phyloP scores from a whole-genome alignment of 305 asterid genomes.

The Fraxinus latifolia region DNA sequence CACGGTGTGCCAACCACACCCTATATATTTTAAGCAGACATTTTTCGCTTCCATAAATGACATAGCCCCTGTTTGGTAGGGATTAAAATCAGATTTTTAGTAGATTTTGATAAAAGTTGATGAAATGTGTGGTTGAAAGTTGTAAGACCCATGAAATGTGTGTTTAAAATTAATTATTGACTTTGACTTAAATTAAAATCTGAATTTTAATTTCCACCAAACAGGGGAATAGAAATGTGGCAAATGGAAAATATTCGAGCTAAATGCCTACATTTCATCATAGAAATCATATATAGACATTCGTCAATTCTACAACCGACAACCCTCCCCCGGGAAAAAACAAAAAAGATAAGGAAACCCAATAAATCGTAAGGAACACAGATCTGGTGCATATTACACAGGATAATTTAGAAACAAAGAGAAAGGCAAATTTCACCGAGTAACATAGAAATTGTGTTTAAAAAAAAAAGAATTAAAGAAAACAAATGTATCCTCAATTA shows the following conservation, averaged over 20 bases:
- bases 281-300: not conserved
- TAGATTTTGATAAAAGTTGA: no score
- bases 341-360: not conserved
- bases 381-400: not conserved
- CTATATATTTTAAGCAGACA: not conserved
- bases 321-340: not conserved
- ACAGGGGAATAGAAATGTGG: not conserved
- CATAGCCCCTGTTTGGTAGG: no score
- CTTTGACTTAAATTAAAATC: no score
- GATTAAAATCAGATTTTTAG: no score
- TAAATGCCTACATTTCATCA: not conserved
- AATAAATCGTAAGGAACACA: not conserved
- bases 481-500: not conserved
- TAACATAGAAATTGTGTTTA: not conserved
- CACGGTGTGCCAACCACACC: not conserved
- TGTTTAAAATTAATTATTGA: no score
- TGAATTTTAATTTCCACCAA: no score
- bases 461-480: not conserved
- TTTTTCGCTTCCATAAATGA: not conserved
- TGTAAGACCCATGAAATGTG: no score
- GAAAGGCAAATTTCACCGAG: not conserved
- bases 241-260: not conserved
- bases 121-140: no score
- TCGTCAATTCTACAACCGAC: not conserved
- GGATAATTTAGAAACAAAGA: not conserved